These are phyloP conservation scores for Hawksworthiomyces lignivorus DNA, from an alignment of 2,329 filamentous ascomycete species.

Conservation along the genomic window DNA sequence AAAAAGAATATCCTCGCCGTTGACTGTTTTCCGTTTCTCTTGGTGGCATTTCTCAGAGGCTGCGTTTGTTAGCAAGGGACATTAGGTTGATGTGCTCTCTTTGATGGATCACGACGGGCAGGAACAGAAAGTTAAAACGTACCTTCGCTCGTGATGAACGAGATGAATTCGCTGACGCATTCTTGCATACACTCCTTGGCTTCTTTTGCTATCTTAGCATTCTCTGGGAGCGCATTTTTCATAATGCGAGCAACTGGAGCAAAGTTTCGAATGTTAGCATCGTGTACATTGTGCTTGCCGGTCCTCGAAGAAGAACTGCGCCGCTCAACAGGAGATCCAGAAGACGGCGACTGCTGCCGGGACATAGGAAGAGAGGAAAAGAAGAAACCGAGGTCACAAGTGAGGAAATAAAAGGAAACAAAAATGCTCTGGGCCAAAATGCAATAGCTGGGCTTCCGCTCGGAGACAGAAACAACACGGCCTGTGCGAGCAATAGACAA, in stretches of 20 bases:
- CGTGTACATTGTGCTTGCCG: conserved; percentile 49
- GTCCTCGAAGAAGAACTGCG: conserved; percentile 34
- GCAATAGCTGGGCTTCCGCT: neutral
- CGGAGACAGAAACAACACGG: neutral
- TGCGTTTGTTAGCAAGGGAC: conserved; percentile 31
- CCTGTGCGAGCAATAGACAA: conserved; percentile 3
- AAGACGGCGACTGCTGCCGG: conserved; percentile 43
- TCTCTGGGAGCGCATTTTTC: conserved; percentile 95
- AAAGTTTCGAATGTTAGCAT: conserved; percentile 94
- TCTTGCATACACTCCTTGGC: conserved; percentile 99
- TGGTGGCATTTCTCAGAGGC: conserved; percentile 99
- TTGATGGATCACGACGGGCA: no score
- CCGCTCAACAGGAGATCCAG: conserved; percentile 40
- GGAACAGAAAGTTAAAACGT: conserved; percentile 26
- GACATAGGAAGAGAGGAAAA: conserved; percentile 40
- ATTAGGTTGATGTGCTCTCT: no score
- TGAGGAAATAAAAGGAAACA: neutral
- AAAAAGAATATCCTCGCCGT: conserved; percentile 96
- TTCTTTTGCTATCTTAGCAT: conserved; percentile 98
- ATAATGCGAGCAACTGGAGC: conserved; percentile 97
- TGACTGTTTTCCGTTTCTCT: conserved; percentile 98
- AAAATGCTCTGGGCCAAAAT: neutral
- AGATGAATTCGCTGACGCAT: conserved; percentile 99
- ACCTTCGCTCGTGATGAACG: conserved; percentile 99
- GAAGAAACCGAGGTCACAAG: neutral